phyloP scores from a whole-genome alignment of 2,329 filamentous ascomycete genomes.

The Hypomyces rosellus region DNA sequence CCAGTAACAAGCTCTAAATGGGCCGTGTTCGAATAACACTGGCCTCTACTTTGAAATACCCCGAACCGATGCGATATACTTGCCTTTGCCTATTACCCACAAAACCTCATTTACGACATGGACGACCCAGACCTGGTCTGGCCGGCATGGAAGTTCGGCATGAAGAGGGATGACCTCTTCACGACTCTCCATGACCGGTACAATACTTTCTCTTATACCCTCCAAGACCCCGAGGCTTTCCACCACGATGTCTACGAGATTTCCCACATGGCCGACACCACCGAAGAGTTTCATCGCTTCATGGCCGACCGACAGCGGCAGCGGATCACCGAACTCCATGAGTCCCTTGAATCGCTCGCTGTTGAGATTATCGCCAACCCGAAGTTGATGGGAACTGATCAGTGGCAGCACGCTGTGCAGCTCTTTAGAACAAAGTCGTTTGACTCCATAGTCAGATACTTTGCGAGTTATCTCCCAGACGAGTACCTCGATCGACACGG shows the following conservation, averaged over 20 bases:
- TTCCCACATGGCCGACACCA: constrained; percentile 42
- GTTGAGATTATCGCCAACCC: constrained; percentile 57
- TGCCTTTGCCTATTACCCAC: not conserved
- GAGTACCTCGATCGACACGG: constrained; percentile 39
- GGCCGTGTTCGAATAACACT: constrained; percentile 11
- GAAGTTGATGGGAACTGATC: constrained; percentile 49
- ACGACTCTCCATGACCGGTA: constrained; percentile 53
- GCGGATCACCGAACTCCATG: constrained; percentile 49
- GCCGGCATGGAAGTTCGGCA: constrained; percentile 58
- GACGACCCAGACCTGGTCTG: constrained; percentile 48
- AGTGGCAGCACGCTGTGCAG: constrained; percentile 53
- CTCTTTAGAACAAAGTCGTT: constrained; percentile 54
- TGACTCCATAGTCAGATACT: constrained; percentile 55
- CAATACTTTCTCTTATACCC: constrained; percentile 50
- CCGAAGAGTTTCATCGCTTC: constrained; percentile 48
- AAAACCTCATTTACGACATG: constrained; percentile 32
- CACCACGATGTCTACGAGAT: constrained; percentile 57
- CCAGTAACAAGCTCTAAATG: constrained; percentile 14
- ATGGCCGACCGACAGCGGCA: constrained; percentile 48
- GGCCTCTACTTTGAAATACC: constrained; percentile 1
- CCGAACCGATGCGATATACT: not conserved
- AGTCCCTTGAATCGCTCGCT: constrained; percentile 51
- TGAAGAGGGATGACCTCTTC: constrained; percentile 53
- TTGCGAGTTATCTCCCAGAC: constrained; percentile 51
- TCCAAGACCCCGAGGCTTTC: constrained; percentile 55